Evolutionary conservation across 129 eudicot species (phyloP).

Genomic region (Ambrosia trifida): DNA sequence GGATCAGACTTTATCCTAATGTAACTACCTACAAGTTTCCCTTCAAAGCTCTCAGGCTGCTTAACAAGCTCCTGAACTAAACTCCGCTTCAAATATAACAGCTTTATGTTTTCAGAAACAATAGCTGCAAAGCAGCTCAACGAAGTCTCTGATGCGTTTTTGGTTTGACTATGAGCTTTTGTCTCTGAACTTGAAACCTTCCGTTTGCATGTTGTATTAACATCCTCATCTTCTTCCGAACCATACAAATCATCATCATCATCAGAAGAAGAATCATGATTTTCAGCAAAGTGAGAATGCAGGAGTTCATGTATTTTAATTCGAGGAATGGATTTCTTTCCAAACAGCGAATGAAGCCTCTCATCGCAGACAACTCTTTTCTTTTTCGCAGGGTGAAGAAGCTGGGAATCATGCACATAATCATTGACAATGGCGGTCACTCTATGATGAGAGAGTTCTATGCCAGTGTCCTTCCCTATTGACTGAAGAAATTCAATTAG

Average conservation of each 20-base stretch:
- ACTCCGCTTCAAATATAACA: constrained; percentile 66
- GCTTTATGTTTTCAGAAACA: constrained; percentile 71
- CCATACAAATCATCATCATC: constrained; percentile 44
- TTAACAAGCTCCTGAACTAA: constrained; percentile 70
- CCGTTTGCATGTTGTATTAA: constrained; percentile 16
- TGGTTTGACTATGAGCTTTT: constrained; percentile 31
- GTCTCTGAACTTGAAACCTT: constrained; percentile 35
- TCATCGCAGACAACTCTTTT: constrained; percentile 71
- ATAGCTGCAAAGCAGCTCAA: constrained; percentile 74
- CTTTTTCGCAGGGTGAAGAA: constrained; percentile 61
- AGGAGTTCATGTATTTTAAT: constrained; percentile 61
- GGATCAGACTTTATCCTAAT: constrained; percentile 83
- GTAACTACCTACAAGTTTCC: constrained; percentile 76
- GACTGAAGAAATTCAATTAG: constrained; percentile 72
- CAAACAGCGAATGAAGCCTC: constrained; percentile 58
- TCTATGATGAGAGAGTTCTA: constrained; percentile 52
- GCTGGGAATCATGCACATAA: constrained; percentile 52
- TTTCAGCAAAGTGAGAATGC: constrained; percentile 72
- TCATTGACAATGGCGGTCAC: constrained; percentile 52
- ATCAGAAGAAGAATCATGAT: constrained; percentile 64
- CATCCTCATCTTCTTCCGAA: constrained; percentile 47
- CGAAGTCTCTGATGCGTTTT: constrained; percentile 35
- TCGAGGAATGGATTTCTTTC: constrained; percentile 59
- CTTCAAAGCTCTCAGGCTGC: constrained; percentile 59
- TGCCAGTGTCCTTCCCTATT: constrained; percentile 58